These are phyloP conservation scores for Microthlaspi erraticum DNA, from an alignment of 345 rosid genomes.

Conservation along the genomic window DNA sequence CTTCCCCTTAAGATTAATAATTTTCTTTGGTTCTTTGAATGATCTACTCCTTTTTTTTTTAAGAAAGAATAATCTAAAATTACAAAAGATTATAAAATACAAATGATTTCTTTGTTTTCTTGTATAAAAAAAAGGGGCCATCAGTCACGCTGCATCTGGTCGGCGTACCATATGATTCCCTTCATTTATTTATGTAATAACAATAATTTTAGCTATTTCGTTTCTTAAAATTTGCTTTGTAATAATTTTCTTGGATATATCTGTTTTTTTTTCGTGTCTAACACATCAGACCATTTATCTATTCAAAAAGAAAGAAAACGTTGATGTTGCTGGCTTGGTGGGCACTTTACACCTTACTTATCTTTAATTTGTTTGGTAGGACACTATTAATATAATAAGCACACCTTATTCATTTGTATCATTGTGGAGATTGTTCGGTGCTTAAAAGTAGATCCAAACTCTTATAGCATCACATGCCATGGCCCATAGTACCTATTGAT, in stretches of 20 bases:
- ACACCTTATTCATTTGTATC: slow-evolving; percentile 31
- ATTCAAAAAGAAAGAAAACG: slow-evolving; percentile 27
- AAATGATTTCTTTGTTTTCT: slow-evolving; percentile 34
- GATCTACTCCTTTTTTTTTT: slow-evolving; percentile 1
- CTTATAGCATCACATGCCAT: slow-evolving; percentile 38
- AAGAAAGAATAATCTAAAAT: neutral
- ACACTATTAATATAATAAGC: slow-evolving; percentile 24
- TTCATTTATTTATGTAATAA: neutral
- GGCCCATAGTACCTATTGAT: slow-evolving; percentile 33
- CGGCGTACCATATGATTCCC: slow-evolving; percentile 40
- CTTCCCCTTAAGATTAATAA: too few species aligned
- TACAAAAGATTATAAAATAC: slow-evolving; percentile 10
- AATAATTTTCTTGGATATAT: slow-evolving; percentile 6
- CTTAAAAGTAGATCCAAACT: slow-evolving; percentile 24
- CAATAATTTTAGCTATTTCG: neutral
- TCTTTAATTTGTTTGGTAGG: slow-evolving; percentile 35
- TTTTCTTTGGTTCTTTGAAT: neutral
- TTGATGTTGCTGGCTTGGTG: slow-evolving; percentile 40
- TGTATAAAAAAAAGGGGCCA: slow-evolving; percentile 19
- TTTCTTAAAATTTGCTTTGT: slow-evolving; percentile 1
- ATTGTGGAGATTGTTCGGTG: slow-evolving; percentile 27
- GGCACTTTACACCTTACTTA: slow-evolving; percentile 37
- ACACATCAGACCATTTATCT: slow-evolving; percentile 18
- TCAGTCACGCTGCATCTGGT: slow-evolving; percentile 44
- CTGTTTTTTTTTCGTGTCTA: neutral